phyloP scores from a whole-genome alignment of 1,284 basidiomycete genomes.

The Papiliotrema flavescens region DNA sequence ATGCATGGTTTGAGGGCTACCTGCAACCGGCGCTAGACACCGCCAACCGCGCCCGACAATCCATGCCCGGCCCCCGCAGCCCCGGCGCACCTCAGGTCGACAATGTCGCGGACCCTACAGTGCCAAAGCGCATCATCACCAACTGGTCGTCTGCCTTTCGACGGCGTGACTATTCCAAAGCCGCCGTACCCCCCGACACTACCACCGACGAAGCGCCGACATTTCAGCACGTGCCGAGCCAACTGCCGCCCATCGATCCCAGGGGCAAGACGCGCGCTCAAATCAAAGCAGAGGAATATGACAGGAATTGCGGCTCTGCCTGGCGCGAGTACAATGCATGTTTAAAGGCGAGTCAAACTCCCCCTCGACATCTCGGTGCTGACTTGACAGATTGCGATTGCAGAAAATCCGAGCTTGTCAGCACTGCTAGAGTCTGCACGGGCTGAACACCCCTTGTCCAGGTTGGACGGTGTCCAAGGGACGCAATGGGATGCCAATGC shows the following conservation, averaged over 20 bases:
- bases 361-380: not conserved
- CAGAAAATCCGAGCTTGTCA: constrained; percentile 66
- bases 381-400: constrained; percentile 66
- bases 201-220: not conserved
- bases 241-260: constrained; percentile 22
- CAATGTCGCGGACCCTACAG: no score
- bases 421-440: constrained; percentile 73
- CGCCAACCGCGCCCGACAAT: not conserved
- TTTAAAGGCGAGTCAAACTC: constrained; percentile 59
- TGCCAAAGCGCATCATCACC: constrained; percentile 5
- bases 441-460: constrained; percentile 67
- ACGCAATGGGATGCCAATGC: constrained; percentile 38
- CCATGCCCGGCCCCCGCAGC: not conserved
- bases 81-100: not conserved
- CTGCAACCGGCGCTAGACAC: constrained; percentile 61
- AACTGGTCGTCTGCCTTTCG: constrained; percentile 17
- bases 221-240: not conserved
- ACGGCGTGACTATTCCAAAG: not conserved
- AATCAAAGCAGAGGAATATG: constrained; percentile 68
- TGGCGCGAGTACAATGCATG: constrained; percentile 77
- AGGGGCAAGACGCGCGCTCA: constrained; percentile 38
- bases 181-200: not conserved
- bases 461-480: constrained; percentile 34
- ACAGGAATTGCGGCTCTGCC: constrained; percentile 71
- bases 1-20: constrained; percentile 93